Percentiles rank a stretch among this genome's conserved stretches.
These are phyloP conservation scores for Trichoderma afroharzianum DNA, from an alignment of 2,329 filamentous ascomycete species.

Conservation along the genomic window DNA sequence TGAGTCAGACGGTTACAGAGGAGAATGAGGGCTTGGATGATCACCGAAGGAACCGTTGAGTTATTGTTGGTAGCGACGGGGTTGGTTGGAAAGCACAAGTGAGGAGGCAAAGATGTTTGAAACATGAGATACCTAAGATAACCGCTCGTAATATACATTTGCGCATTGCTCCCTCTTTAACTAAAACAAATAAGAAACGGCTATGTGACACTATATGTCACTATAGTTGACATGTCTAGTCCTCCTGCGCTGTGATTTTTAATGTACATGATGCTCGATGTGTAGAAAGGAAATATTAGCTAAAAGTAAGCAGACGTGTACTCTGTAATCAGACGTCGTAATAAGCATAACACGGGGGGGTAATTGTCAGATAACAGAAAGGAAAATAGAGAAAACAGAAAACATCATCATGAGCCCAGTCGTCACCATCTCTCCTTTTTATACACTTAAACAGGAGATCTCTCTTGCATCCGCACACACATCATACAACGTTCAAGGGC, in stretches of 20 bases:
- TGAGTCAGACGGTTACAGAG: conserved; percentile 37
- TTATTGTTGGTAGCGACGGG: background rate
- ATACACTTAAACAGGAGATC: background rate
- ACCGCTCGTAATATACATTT: conserved; percentile 23
- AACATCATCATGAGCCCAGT: background rate
- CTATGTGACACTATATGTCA: background rate
- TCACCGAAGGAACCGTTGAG: background rate
- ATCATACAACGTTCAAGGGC: background rate
- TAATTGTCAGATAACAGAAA: background rate
- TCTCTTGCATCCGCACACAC: background rate
- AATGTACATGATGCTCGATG: conserved; percentile 4
- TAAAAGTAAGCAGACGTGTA: background rate
- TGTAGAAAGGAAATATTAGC: conserved; percentile 12
- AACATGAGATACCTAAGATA: conserved; percentile 19
- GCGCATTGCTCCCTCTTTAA: background rate
- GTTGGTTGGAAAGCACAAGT: background rate
- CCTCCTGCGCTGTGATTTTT: background rate
- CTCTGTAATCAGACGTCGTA: background rate
- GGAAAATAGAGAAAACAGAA: background rate
- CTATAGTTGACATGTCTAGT: background rate
- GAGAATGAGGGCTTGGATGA: conserved; percentile 26
- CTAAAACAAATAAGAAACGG: background rate
- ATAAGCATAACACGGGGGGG: background rate
- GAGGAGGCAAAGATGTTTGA: background rate
- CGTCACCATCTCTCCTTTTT: background rate